A percentile compares a stretch with the other conserved stretches of the same genome.
Evolutionary conservation across 257 asterid genomes (phyloP).

Genomic region (Nicotiana paniculata): DNA sequence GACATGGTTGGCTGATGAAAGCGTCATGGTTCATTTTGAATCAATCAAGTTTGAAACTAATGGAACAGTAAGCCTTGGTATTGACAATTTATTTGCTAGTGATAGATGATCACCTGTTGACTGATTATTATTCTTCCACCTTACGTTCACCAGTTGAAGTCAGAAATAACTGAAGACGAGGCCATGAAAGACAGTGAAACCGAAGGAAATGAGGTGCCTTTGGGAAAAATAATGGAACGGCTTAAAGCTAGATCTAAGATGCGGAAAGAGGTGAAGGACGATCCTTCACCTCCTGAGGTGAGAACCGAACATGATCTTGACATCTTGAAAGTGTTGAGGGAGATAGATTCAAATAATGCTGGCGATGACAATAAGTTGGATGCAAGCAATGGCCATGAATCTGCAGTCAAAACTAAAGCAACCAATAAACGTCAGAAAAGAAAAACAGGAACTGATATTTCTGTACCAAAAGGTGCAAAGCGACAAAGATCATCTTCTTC

Average conservation of each 20-base stretch:
- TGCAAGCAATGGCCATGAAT: constrained; percentile 62
- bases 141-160: constrained; percentile 44
- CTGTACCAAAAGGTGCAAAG: constrained; percentile 50
- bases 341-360: constrained; percentile 61
- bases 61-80: constrained; percentile 49
- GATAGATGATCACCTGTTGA: constrained; percentile 1
- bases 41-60: constrained; percentile 75
- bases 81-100: background rate
- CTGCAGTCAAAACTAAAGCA: constrained; percentile 31
- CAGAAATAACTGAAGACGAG: constrained; percentile 59
- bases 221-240: constrained; percentile 80
- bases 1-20: constrained; percentile 93
- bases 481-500: constrained; percentile 68
- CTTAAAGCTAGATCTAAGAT: constrained; percentile 81
- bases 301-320: constrained; percentile 55
- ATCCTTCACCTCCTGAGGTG: constrained; percentile 36
- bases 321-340: constrained; percentile 76
- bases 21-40: constrained; percentile 61
- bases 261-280: constrained; percentile 63
- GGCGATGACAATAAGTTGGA: constrained; percentile 51
- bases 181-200: constrained; percentile 82
- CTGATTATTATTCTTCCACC: constrained; percentile 17
- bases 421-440: constrained; percentile 48
- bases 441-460: constrained; percentile 43
- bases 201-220: constrained; percentile 91